phyloP scores from a whole-genome alignment of 225 moss, liverwort and hornwort genomes.

The Rhytidiadelphus loreus region DNA sequence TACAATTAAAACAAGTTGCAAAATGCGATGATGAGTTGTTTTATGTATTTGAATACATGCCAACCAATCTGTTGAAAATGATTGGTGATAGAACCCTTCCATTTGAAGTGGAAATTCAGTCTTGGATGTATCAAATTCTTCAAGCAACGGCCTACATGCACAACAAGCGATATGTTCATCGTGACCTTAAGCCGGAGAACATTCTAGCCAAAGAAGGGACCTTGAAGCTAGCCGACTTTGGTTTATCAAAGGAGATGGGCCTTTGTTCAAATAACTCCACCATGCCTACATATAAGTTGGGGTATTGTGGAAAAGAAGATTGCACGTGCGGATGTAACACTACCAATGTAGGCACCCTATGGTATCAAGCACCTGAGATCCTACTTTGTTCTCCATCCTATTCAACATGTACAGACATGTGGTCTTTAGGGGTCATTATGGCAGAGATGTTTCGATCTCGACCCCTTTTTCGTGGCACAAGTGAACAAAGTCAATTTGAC shows the following conservation, averaged over 20 bases:
- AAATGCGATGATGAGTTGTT: neutral
- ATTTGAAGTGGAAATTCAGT: neutral
- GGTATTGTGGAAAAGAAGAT: constrained; percentile 14
- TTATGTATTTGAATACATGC: neutral
- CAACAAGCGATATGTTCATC: too few species aligned
- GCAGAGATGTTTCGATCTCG: constrained; percentile 43
- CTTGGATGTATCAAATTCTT: constrained; percentile 11
- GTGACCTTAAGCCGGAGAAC: too few species aligned
- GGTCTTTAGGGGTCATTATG: constrained; percentile 72
- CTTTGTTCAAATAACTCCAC: neutral
- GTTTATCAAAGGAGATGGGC: constrained; percentile 43
- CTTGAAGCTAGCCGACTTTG: too few species aligned
- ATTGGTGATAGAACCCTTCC: neutral
- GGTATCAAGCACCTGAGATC: constrained; percentile 62
- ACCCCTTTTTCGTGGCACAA: constrained; percentile 25
- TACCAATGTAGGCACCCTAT: constrained; percentile 49
- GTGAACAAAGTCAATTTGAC: neutral
- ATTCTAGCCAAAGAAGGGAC: too few species aligned
- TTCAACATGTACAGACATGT: constrained; percentile 54
- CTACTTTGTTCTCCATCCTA: constrained; percentile 51
- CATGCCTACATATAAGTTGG: neutral
- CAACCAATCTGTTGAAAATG: neutral
- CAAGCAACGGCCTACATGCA: neutral
- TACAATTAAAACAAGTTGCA: neutral
- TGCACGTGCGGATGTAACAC: neutral